Conservation (phyloP, 2,329 filamentous ascomycete genomes). For the Byssochlamys sp. region DNA sequence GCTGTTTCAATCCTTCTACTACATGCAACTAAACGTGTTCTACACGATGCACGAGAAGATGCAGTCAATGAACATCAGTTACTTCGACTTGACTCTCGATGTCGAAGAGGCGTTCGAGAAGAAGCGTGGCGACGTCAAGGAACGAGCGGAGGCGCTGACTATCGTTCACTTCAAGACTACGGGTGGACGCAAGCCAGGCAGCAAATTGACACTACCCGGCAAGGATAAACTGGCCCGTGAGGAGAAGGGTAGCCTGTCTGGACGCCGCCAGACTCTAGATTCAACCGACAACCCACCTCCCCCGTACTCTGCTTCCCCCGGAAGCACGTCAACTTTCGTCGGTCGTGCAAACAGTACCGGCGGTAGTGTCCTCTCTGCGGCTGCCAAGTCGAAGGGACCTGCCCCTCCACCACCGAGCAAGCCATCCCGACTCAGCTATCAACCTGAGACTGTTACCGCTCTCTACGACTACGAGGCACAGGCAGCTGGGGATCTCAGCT, state of each 20-base stretch:
- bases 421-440: slow-evolving; percentile 60
- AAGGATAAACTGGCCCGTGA: slow-evolving; percentile 31
- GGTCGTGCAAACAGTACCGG: slow-evolving; percentile 34
- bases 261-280: slow-evolving; percentile 31
- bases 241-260: slow-evolving; percentile 23
- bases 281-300: slow-evolving; percentile 56
- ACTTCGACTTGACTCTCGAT: slow-evolving; percentile 85
- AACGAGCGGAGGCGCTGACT: slow-evolving; percentile 71
- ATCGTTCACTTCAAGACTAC: slow-evolving; percentile 90
- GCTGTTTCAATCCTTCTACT: slow-evolving; percentile 97
- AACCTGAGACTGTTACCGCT: slow-evolving; percentile 73
- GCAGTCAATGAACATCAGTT: slow-evolving; percentile 93
- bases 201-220: slow-evolving; percentile 18
- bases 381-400: slow-evolving; percentile 55
- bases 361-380: slow-evolving; percentile 38
- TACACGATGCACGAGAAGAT: slow-evolving; percentile 97
- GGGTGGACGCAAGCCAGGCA: slow-evolving; percentile 44
- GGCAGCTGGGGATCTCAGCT: slow-evolving; percentile 86
- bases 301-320: slow-evolving; percentile 52
- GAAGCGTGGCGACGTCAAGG: slow-evolving; percentile 81
- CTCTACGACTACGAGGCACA: slow-evolving; percentile 95
- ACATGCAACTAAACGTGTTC: slow-evolving; percentile 99
- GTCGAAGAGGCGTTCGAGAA: slow-evolving; percentile 82
- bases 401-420: slow-evolving; percentile 69
- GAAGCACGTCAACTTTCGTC: slow-evolving; percentile 23